A percentile compares a stretch with the other conserved stretches of the same genome.
Evolutionary conservation across 306 rosid species (phyloP).

Genomic region (Quercus cerris): DNA sequence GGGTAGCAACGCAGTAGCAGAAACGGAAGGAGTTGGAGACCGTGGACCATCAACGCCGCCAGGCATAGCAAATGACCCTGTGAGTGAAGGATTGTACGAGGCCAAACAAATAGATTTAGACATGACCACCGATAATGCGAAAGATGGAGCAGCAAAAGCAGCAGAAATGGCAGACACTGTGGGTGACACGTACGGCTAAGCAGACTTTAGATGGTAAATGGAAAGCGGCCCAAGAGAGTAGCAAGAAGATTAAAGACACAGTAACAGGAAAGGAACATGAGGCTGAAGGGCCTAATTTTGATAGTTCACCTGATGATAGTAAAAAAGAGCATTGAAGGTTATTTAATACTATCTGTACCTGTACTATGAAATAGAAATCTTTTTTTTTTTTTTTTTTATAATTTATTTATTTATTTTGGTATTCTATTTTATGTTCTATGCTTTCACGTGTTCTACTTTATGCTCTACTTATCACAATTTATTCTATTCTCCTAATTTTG

Average conservation of each 20-base stretch:
- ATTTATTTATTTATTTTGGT: too few relatives aligned
- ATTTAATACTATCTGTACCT: too few relatives aligned
- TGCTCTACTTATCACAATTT: too few relatives aligned
- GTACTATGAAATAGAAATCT: too few relatives aligned
- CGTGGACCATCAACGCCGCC: background rate
- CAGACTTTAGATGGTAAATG: constrained; percentile 34
- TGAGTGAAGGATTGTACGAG: constrained; percentile 20
- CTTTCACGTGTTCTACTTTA: too few relatives aligned
- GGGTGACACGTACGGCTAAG: constrained; percentile 19
- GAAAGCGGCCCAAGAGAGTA: constrained; percentile 21
- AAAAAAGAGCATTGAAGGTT: background rate
- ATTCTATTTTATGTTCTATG: too few relatives aligned
- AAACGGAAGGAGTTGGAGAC: background rate
- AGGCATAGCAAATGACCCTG: background rate
- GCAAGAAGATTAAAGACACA: constrained; percentile 9
- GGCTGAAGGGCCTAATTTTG: background rate
- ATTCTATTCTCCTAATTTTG: too few relatives aligned
- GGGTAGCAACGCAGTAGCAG: background rate
- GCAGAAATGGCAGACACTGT: constrained; percentile 26
- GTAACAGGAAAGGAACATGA: background rate
- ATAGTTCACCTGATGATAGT: background rate
- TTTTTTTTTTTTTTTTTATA: too few relatives aligned
- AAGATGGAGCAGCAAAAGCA: constrained; percentile 20
- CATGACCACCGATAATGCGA: constrained; percentile 7
- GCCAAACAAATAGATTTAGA: background rate